Conservation (phyloP, 208 protist species). For the Trypanosoma cruzi region DNA sequence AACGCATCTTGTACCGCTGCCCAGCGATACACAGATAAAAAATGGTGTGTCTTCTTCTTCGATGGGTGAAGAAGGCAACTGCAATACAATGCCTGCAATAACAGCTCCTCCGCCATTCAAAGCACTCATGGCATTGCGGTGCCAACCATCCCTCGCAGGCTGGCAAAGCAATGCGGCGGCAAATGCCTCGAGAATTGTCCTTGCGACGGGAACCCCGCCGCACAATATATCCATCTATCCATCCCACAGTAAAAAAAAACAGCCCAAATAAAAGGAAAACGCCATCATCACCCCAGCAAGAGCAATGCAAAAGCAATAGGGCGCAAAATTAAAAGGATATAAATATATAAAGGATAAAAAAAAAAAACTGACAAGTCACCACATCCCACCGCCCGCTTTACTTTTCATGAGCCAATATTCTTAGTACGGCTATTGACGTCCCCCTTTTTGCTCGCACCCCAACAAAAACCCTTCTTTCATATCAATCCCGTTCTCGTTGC, state of each 20-base stretch:
- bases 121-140: constrained; percentile 5
- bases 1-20: constrained; percentile 74
- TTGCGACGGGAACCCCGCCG: neutral
- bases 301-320: constrained; percentile 14
- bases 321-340: constrained; percentile 9
- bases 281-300: neutral
- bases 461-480: too few relatives aligned
- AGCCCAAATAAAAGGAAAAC: constrained; percentile 14
- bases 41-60: neutral
- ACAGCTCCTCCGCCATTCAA: constrained; percentile 22
- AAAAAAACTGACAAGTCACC: constrained; percentile 11
- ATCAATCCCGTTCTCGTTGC: too few relatives aligned
- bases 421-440: too few relatives aligned
- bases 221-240: constrained; percentile 5
- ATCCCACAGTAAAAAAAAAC: constrained; percentile 4
- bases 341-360: constrained; percentile 9
- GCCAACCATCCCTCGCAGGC: constrained; percentile 10
- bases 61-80: constrained; percentile 16
- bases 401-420: neutral
- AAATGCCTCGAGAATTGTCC: constrained; percentile 25
- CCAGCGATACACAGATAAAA: constrained; percentile 80
- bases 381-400: neutral
- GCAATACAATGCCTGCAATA: constrained; percentile 56
- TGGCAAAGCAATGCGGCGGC: constrained; percentile 17
- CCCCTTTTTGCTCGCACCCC: too few relatives aligned